These are phyloP conservation scores for Pseudopyricularia cyperi DNA, from an alignment of 2,329 filamentous ascomycete genomes.

Conservation along the genomic window DNA sequence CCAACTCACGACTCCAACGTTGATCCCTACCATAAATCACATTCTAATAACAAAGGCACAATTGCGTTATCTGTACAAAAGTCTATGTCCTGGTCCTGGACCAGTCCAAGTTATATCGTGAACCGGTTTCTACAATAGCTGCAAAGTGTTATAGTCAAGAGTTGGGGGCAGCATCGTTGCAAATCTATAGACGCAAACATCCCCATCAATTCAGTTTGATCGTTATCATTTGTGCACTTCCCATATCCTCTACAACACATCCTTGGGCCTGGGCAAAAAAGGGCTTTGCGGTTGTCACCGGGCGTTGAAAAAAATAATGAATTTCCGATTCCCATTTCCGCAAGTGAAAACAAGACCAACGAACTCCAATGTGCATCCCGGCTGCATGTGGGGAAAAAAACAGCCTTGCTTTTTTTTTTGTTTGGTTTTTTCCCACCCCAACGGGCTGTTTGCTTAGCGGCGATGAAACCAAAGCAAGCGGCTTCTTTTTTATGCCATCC, in stretches of 20 bases:
- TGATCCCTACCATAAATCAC: not conserved
- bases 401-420: not conserved
- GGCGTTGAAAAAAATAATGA: not conserved
- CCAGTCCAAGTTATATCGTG: too few species aligned
- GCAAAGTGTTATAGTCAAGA: too few species aligned
- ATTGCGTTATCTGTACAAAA: too few species aligned
- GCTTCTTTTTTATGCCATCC: not conserved
- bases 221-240: not conserved
- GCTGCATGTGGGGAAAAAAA: not conserved
- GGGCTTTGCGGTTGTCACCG: not conserved
- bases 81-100: too few species aligned
- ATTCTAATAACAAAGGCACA: not conserved
- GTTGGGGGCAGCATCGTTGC: too few species aligned
- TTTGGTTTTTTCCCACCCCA: not conserved
- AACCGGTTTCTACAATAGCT: too few species aligned
- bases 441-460: too few species aligned
- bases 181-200: too few species aligned
- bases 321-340: conserved; percentile 3
- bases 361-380: conserved; percentile 2
- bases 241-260: not conserved
- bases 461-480: too few species aligned
- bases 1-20: not conserved
- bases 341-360: conserved; percentile 2
- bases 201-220: not conserved
- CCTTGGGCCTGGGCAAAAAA: not conserved